phyloP scores from a whole-genome alignment of 192 early-diverging fungal genomes.

The Backusella sp. region DNA sequence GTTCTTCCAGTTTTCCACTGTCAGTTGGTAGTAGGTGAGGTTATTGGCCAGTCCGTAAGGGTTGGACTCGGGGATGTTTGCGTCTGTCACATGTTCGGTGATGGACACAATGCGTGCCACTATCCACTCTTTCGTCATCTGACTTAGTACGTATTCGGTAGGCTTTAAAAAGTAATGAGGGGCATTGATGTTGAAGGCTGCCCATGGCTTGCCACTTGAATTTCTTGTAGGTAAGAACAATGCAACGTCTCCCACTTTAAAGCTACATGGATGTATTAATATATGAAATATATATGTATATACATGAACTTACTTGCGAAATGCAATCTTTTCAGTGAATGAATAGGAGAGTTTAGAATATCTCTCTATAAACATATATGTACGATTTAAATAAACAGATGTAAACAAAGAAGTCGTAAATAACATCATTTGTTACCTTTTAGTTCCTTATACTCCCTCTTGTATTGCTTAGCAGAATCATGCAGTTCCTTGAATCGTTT shows the following conservation, averaged over 20 bases:
- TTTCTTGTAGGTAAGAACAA: slow-evolving; percentile 56
- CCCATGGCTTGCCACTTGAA: slow-evolving; percentile 53
- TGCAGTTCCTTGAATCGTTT: slow-evolving; percentile 31
- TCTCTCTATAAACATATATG: slow-evolving; percentile 41
- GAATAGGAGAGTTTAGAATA: slow-evolving; percentile 36
- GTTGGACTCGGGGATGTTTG: slow-evolving; percentile 32
- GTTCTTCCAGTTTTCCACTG: slow-evolving; percentile 44
- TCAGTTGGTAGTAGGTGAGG: slow-evolving; percentile 50
- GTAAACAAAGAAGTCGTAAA: background rate
- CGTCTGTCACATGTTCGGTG: slow-evolving; percentile 45
- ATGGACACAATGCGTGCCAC: slow-evolving; percentile 51
- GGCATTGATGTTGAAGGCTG: slow-evolving; percentile 57
- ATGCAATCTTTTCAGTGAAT: slow-evolving; percentile 55
- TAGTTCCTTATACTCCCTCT: slow-evolving; percentile 33
- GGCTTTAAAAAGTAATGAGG: slow-evolving; percentile 53
- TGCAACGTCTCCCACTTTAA: slow-evolving; percentile 56
- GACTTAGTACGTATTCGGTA: slow-evolving; percentile 34
- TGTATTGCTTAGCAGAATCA: slow-evolving; percentile 20
- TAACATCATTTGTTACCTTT: slow-evolving; percentile 27
- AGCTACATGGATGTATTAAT: slow-evolving; percentile 25
- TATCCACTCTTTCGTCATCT: slow-evolving; percentile 49
- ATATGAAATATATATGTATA: background rate
- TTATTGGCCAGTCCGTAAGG: slow-evolving; percentile 53
- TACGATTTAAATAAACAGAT: background rate
- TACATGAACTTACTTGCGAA: slow-evolving; percentile 44